Evolutionary conservation across 2,329 filamentous ascomycete genomes (phyloP).

Genomic region (Kalmusia sp.): DNA sequence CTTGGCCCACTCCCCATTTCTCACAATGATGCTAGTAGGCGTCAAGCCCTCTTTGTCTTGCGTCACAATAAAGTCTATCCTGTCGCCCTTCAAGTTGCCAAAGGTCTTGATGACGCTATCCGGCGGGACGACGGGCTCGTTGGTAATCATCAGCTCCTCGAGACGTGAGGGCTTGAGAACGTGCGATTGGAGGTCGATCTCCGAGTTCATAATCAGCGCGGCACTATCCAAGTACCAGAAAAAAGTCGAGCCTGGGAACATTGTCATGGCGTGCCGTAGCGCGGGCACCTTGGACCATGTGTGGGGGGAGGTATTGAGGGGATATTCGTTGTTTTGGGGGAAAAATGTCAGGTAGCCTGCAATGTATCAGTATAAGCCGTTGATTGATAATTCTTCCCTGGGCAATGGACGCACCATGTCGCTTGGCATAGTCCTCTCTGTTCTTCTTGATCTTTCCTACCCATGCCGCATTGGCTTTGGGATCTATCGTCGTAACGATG

Average conservation of each 20-base stretch:
- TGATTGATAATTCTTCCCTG: too few species aligned
- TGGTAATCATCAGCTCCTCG: slow-evolving; percentile 81
- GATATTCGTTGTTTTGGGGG: slow-evolving; percentile 77
- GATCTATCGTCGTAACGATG: slow-evolving; percentile 84
- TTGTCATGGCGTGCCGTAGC: slow-evolving; percentile 84
- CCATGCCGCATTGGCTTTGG: slow-evolving; percentile 70
- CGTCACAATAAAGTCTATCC: slow-evolving; percentile 82
- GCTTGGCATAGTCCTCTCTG: slow-evolving; percentile 80
- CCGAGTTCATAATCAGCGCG: slow-evolving; percentile 86
- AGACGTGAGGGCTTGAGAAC: slow-evolving; percentile 73
- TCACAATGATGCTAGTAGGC: slow-evolving; percentile 78
- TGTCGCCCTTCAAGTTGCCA: slow-evolving; percentile 74
- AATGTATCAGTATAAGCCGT: slow-evolving; percentile 10
- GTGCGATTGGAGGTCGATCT: slow-evolving; percentile 71
- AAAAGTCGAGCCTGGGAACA: slow-evolving; percentile 77
- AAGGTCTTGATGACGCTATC: slow-evolving; percentile 98
- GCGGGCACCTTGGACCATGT: slow-evolving; percentile 84
- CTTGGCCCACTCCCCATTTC: slow-evolving; percentile 86
- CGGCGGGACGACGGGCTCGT: slow-evolving; percentile 87
- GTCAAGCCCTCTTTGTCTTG: slow-evolving; percentile 84
- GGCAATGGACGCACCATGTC: slow-evolving; percentile 71
- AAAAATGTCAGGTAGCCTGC: slow-evolving; percentile 88
- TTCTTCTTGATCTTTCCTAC: slow-evolving; percentile 80
- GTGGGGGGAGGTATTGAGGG: slow-evolving; percentile 62
- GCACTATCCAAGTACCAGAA: slow-evolving; percentile 89